These are phyloP conservation scores for Peribolospora baueri DNA, from an alignment of 768 basidiomycete genomes.

Conservation along the genomic window DNA sequence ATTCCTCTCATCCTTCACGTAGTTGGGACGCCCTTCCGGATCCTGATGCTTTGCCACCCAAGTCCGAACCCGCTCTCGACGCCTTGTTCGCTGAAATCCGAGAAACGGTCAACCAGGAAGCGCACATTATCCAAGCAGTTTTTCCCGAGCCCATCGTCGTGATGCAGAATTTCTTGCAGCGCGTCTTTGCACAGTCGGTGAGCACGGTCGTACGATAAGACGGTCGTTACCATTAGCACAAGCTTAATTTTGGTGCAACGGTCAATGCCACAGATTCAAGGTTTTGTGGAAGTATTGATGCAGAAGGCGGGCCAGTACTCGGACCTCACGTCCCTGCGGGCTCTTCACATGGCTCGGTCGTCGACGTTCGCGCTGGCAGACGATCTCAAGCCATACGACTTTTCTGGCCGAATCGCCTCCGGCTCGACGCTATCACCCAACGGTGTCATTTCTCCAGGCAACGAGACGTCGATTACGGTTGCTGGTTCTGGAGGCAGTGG, in stretches of 20 bases:
- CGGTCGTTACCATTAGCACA: not conserved
- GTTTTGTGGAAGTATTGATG: conserved; percentile 75
- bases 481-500: conserved; percentile 1
- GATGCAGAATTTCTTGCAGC: conserved; percentile 91
- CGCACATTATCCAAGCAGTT: conserved; percentile 92
- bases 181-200: conserved; percentile 92
- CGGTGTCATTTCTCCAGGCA: not conserved
- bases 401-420: conserved; percentile 16
- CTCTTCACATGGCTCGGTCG: conserved; percentile 64
- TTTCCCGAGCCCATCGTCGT: conserved; percentile 90
- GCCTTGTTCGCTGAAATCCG: conserved; percentile 71
- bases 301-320: conserved; percentile 50
- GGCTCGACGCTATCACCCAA: not conserved
- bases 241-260: not conserved
- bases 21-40: conserved; percentile 69
- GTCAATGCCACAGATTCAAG: conserved; percentile 47
- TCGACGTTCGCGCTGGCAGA: conserved; percentile 59
- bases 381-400: conserved; percentile 72
- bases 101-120: conserved; percentile 74
- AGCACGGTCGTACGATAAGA: conserved; percentile 16
- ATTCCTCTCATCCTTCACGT: conserved; percentile 1
- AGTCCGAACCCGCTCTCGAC: conserved; percentile 48
- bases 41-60: conserved; percentile 52
- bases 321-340: conserved; percentile 68
- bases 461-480: not conserved